These are phyloP conservation scores for Chrysanthemum lavandulifolium DNA, from an alignment of 129 eudicot species.

Conservation along the genomic window DNA sequence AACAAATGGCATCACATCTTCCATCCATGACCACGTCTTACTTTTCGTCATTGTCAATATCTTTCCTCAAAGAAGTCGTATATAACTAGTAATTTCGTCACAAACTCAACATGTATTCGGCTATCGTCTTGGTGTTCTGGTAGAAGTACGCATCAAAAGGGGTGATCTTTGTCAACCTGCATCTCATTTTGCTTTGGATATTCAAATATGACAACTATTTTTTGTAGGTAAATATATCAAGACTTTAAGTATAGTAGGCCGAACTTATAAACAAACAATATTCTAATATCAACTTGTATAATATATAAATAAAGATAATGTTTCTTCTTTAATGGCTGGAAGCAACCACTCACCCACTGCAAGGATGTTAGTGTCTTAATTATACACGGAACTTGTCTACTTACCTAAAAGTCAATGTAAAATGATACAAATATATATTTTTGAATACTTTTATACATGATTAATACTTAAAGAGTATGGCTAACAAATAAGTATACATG, in stretches of 20 bases:
- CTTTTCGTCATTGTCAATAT: not conserved
- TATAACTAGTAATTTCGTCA: not conserved
- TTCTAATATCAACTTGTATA: not conserved
- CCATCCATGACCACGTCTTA: constrained; percentile 6
- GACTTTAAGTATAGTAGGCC: not conserved
- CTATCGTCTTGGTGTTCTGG: not conserved
- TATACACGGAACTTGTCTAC: too few species aligned
- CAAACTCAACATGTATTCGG: not conserved
- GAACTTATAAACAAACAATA: not conserved
- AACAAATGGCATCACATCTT: constrained; percentile 17
- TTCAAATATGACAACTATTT: not conserved
- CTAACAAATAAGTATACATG: too few species aligned
- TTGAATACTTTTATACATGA: too few species aligned
- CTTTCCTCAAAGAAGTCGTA: not conserved
- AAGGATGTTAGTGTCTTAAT: too few species aligned
- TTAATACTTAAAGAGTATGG: too few species aligned
- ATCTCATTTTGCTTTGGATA: not conserved
- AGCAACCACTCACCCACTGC: too few species aligned
- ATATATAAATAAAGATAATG: too few species aligned
- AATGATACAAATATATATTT: too few species aligned
- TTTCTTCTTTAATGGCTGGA: too few species aligned
- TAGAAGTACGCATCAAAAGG: constrained; percentile 1
- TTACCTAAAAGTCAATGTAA: too few species aligned
- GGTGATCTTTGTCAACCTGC: not conserved
- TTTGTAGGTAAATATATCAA: not conserved